Evolutionary conservation across 2,329 filamentous ascomycete species (phyloP), one percentile per base, ranked within the genome.

Genomic region (Cytospora chrysosperma): DNA sequence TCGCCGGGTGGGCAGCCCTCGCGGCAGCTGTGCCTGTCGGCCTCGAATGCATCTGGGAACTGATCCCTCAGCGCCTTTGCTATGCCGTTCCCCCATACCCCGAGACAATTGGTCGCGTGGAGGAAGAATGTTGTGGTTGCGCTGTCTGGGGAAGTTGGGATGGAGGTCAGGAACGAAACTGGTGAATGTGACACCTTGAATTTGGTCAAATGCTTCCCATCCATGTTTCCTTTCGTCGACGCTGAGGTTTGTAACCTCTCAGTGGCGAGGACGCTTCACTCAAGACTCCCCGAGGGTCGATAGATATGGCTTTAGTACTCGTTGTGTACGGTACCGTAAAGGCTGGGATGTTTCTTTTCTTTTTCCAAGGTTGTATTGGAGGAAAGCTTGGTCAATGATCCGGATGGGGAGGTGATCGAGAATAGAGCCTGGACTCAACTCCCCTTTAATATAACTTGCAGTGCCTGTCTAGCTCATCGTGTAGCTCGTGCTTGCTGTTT

Each of bases 91-190:
- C 71, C 73, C 72, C 73, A 75, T 43, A 67, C 63, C 1, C 65
- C 73, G 51, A 74, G 67, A 63, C 72, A 74, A 37, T 74, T 74
- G 32, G 72, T 74, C 1, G 71, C 71, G 40, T 75, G 73, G 9
- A 73, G 68, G 56, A 75, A 67, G 53, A 72, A 70, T 2, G 47
- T 52, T 19, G 30, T 52, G 47, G 1, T 52, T 30, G 56, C 47
- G 5, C 51, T 26, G 30, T 50, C 30, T 5, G 47, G 17, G 17
- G 17, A 40, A 8, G 47, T 40, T 12, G 56, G 47, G 19, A 59
- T 52, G 47, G 56, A 52, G 8, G 26, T 40, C 24, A 59, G 28
- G 26, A 47, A 59, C 30, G 56, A 40, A 24, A 59, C n/a, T 13
- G 47, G 8, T 28, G 47, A 37, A 12, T 52, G 47, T 5, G 17